Evolutionary conservation across 176 grass and related monocot species (phyloP).

Genomic region (Bromus sterilis): DNA sequence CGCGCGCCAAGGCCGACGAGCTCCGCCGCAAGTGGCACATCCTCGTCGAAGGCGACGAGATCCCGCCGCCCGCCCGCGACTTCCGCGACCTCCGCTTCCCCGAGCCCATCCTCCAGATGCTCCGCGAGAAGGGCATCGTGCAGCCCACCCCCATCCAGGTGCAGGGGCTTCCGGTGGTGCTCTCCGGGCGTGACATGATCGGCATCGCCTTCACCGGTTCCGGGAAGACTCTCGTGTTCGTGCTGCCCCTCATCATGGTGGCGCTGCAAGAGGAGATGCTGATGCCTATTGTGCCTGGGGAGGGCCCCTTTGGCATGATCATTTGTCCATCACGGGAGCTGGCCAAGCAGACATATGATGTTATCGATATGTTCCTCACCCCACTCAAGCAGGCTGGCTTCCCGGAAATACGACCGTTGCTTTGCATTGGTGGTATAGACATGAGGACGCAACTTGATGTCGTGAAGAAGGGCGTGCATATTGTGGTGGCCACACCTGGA

Average conservation of each 20-base stretch:
- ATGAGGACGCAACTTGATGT: slow-evolving; percentile 81
- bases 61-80: slow-evolving; percentile 67
- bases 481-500: slow-evolving; percentile 89
- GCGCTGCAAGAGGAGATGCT: slow-evolving; percentile 73
- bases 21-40: slow-evolving; percentile 93
- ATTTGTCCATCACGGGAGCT: slow-evolving; percentile 88
- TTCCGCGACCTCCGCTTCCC: slow-evolving; percentile 79
- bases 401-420: slow-evolving; percentile 68
- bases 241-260: slow-evolving; percentile 79
- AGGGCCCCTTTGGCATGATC: slow-evolving; percentile 83
- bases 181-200: slow-evolving; percentile 87
- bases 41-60: slow-evolving; percentile 79
- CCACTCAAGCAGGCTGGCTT: slow-evolving; percentile 51
- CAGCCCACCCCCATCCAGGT: slow-evolving; percentile 99
- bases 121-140: slow-evolving; percentile 76
- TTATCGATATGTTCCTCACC: slow-evolving; percentile 65
- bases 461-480: slow-evolving; percentile 91
- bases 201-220: slow-evolving; percentile 93
- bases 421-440: slow-evolving; percentile 91
- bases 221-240: slow-evolving; percentile 84
- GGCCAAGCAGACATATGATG: slow-evolving; percentile 86
- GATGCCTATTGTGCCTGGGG: slow-evolving; percentile 87
- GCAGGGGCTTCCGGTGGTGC: slow-evolving; percentile 73
- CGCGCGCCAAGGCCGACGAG: slow-evolving; percentile 38
- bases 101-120: slow-evolving; percentile 60